These are phyloP conservation scores for Rhodotorula mucilaginosa DNA, from an alignment of 1,284 basidiomycete genomes.

Conservation along the genomic window DNA sequence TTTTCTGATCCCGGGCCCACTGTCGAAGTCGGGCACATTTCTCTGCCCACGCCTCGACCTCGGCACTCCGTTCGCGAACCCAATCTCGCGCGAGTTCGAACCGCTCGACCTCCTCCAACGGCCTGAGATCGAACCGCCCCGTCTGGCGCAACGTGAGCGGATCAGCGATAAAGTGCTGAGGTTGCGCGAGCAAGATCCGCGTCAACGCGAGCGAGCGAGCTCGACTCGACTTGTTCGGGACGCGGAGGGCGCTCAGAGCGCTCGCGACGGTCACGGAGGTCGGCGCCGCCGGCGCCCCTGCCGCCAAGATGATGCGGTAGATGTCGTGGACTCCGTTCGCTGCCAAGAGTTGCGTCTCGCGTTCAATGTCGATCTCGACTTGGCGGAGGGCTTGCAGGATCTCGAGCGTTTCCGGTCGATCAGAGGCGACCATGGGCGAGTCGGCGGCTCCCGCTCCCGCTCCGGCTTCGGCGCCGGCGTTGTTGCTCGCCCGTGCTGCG, in stretches of 20 bases:
- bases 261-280: constrained; percentile 30
- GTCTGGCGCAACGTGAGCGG: constrained; percentile 58
- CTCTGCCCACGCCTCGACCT: constrained; percentile 59
- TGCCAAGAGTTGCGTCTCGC: constrained; percentile 39
- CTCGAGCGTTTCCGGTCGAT: constrained; percentile 33
- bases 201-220: constrained; percentile 61
- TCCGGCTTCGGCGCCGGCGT: too few relatives aligned
- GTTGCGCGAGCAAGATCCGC: constrained; percentile 65
- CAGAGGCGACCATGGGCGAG: constrained; percentile 35
- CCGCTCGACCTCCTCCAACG: constrained; percentile 60
- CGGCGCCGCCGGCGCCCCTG: constrained; percentile 37
- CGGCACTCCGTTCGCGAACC: constrained; percentile 51
- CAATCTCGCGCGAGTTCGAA: constrained; percentile 60
- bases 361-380: constrained; percentile 44
- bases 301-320: constrained; percentile 41
- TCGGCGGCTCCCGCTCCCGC: constrained; percentile 7
- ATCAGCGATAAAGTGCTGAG: constrained; percentile 65
- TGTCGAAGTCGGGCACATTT: constrained; percentile 56
- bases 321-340: constrained; percentile 23
- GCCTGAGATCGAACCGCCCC: constrained; percentile 68
- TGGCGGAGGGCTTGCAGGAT: constrained; percentile 45
- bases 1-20: constrained; percentile 1
- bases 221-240: constrained; percentile 43
- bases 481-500: background rate
- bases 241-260: constrained; percentile 45